Percentiles rank a stretch among this genome's conserved stretches.
These are phyloP conservation scores for Yamadazyma ubonensis DNA, from an alignment of 805 yeast genomes.

Conservation along the genomic window DNA sequence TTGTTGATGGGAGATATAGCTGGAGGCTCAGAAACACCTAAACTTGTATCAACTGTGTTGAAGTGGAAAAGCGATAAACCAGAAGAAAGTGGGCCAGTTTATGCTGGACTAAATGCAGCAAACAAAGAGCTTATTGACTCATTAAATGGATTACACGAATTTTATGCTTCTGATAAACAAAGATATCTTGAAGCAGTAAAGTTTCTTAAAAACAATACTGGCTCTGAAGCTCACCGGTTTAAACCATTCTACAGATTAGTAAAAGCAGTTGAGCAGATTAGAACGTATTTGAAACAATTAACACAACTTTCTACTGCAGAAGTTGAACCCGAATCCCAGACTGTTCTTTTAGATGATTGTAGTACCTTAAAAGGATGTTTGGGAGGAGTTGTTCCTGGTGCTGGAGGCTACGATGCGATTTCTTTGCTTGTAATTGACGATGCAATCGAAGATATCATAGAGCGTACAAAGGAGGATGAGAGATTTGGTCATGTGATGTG, in stretches of 20 bases:
- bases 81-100: constrained; percentile 50
- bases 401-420: constrained; percentile 96
- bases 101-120: constrained; percentile 53
- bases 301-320: constrained; percentile 73
- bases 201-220: constrained; percentile 14
- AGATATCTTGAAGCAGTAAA: constrained; percentile 31
- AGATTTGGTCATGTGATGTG: constrained; percentile 55
- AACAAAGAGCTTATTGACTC: constrained; percentile 57
- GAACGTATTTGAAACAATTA: constrained; percentile 57
- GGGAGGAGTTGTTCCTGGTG: constrained; percentile 98
- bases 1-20: constrained; percentile 90
- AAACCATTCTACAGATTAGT: constrained; percentile 31
- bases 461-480: constrained; percentile 19
- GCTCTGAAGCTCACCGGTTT: neutral
- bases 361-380: constrained; percentile 63
- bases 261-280: constrained; percentile 46
- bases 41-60: constrained; percentile 73
- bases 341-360: constrained; percentile 57
- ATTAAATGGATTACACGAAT: constrained; percentile 39
- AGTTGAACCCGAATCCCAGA: constrained; percentile 83
- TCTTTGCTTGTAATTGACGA: constrained; percentile 61
- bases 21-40: constrained; percentile 94
- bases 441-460: constrained; percentile 31
- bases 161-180: constrained; percentile 28
- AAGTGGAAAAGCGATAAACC: constrained; percentile 62